Evolutionary conservation across 768 basidiomycete genomes (phyloP).

Genomic region (Mycena maculata): DNA sequence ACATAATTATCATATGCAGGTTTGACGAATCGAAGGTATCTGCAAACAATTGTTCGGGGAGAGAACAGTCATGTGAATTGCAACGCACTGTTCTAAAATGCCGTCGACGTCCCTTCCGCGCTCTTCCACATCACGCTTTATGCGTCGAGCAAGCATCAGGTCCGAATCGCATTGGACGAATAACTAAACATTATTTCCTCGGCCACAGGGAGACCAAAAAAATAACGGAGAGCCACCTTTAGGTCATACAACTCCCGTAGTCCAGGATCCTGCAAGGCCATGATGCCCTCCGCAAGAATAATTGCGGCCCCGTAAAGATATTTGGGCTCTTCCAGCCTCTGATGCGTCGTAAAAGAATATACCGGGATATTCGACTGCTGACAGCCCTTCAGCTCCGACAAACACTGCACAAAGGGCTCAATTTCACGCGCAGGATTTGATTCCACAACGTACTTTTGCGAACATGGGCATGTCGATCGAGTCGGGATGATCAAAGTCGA

Average conservation of each 20-base stretch:
- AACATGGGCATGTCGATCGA: conserved; percentile 93
- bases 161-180: conserved; percentile 96
- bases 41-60: conserved; percentile 40
- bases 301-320: conserved; percentile 95
- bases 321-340: conserved; percentile 80
- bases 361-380: conserved; percentile 90
- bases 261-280: conserved; percentile 84
- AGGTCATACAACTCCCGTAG: conserved; percentile 90
- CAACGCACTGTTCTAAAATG: conserved; percentile 84
- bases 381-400: conserved; percentile 87
- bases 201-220: neutral
- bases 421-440: neutral
- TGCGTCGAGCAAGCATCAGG: conserved; percentile 94
- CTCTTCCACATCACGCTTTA: conserved; percentile 88
- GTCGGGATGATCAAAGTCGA: conserved; percentile 93
- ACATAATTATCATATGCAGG: conserved; percentile 96
- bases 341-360: conserved; percentile 94
- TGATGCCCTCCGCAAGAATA: conserved; percentile 94
- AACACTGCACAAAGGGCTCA: conserved; percentile 63
- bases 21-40: conserved; percentile 95
- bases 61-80: neutral
- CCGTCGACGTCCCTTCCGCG: conserved; percentile 88
- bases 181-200: conserved; percentile 55
- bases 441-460: conserved; percentile 61
- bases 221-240: conserved; percentile 64